These are phyloP conservation scores for Phellopilus nigrolimitatus DNA, from an alignment of 1,284 basidiomycete genomes.

Conservation along the genomic window DNA sequence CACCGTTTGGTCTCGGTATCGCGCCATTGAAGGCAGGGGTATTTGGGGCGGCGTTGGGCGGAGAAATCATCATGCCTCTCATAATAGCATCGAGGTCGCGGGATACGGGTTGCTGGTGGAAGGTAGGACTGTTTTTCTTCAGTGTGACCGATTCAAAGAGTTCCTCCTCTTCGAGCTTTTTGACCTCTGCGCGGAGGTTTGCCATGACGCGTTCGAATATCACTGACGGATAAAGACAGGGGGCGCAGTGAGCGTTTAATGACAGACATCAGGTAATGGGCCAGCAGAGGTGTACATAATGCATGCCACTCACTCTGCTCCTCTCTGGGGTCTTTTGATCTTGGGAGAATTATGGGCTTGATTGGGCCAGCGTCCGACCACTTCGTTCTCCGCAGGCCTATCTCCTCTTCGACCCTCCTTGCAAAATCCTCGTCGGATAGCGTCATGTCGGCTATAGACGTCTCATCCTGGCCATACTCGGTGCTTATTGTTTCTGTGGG, in stretches of 20 bases:
- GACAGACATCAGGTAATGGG: neutral
- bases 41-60: neutral
- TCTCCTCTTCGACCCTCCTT: conserved; percentile 43
- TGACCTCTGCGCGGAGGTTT: conserved; percentile 47
- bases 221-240: conserved; percentile 21
- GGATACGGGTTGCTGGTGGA: conserved; percentile 43
- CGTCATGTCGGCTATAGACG: conserved; percentile 28
- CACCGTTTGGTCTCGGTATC: conserved; percentile 1
- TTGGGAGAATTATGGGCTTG: conserved; percentile 36
- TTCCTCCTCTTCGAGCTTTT: conserved; percentile 59
- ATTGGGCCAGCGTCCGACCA: conserved; percentile 42
- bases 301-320: conserved; percentile 37
- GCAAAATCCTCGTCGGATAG: conserved; percentile 55
- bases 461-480: conserved; percentile 57
- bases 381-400: conserved; percentile 34
- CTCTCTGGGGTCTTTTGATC: conserved; percentile 31
- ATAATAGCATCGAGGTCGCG: conserved; percentile 59
- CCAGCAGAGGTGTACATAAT: neutral
- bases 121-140: conserved; percentile 49
- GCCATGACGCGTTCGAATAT: conserved; percentile 46
- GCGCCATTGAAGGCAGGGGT: neutral
- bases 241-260: conserved; percentile 12
- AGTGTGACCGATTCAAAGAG: conserved; percentile 57
- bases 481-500: conserved; percentile 70
- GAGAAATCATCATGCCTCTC: conserved; percentile 53